Evolutionary conservation across 306 rosid species (phyloP), one percentile per base, ranked within the genome.

Genomic region (Oxytropis ochrocephala): DNA sequence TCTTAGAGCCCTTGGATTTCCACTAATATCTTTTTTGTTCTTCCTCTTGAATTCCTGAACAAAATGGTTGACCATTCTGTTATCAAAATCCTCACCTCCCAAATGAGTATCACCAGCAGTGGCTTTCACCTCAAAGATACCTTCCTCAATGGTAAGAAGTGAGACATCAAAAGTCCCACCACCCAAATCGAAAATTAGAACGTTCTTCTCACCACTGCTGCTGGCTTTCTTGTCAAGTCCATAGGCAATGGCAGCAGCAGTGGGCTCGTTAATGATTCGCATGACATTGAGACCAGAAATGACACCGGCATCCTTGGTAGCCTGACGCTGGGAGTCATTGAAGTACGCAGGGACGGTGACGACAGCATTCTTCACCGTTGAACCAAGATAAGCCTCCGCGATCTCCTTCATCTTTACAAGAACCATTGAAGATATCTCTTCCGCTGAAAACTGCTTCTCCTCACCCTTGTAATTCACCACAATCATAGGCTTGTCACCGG

Each of bases 11-110:
- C 83, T 78, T 6, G 81, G 66, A 29, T 81, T 81, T 50, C 88
- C 88, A 67, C 80, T 75, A 35, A 84, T 81, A 42, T 81, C 85
- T 49, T 81, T 81, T 59, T 84, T 80, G 73, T 78, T 54, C 72
- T 84, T 80, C 48, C 88, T 78, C 79, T 78, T 84, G 50, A 84
- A 84, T 8, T 84, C 88, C 47, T 84, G 83, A 57, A 84, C 85
- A 11, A 84, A 84, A 84, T 84, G 88, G 38, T 81, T 84, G 73
- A 81, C 85, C 85, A 81, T 81, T 51, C 85, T 84, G 63, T 78
- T 84, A 39, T 84, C 84, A 72, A 84, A 84, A 66, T 84, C 88
- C 66, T 84, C 85, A 75, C 88, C 88, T 2, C 88, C 88, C 78
- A 84, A 75, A 75, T 84, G 88, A 7, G 88, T 84, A 58, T 84